Base-by-base conservation (phyloP, 2,329 filamentous ascomycete species). In the Aspergillus uvarum region DNA sequence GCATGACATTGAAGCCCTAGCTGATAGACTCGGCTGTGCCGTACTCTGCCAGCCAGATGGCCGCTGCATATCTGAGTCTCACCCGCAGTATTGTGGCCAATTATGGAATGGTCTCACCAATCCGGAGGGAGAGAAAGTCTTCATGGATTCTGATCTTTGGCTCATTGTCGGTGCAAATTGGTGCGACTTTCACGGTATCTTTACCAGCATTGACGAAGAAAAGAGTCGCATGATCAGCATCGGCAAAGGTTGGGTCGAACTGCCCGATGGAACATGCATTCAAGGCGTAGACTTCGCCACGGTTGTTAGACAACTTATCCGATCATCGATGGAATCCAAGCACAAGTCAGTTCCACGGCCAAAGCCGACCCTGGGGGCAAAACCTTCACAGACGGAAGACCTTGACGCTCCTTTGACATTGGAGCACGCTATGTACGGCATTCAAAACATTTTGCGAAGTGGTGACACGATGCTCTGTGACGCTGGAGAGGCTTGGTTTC, bases 401-500 rank as follows among this genome's bases (percentile, higher is more conserved):
- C 16, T 54, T 12, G 47, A 56, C 3, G 21, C 50, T 21, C 49
- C 53, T 3, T 21, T 62, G 7, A 60, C 58, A 1, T 5, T 62
- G 10, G 22, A 10, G 4, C 57, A 47, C 16, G 5, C 51, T 8
- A 24, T 60, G 4, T 26, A n/a, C 6, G 51, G 58, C 31, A 58
- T 62, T 26, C 57, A 60, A 11, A 31, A 16, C 7, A n/a, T 58
- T 12, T 7, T 62, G 4, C 24, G 35, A 8, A 54, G 42, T 8
- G 4, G 42, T 10, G 54, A 54, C 26, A 55, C 47, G 1, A 48
- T 62, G 31, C 24, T 61, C 14, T 59, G 24, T 4, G 61, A 63
- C 21, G 31, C 59, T 2, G 61, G 61, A 16, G 61, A 63, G 7
- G 53, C 59, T 16, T 63, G 61, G 61, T 61, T 63, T 32, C 38